Conservation (phyloP, 768 basidiomycete genomes). For the Pholiota conissans region DNA sequence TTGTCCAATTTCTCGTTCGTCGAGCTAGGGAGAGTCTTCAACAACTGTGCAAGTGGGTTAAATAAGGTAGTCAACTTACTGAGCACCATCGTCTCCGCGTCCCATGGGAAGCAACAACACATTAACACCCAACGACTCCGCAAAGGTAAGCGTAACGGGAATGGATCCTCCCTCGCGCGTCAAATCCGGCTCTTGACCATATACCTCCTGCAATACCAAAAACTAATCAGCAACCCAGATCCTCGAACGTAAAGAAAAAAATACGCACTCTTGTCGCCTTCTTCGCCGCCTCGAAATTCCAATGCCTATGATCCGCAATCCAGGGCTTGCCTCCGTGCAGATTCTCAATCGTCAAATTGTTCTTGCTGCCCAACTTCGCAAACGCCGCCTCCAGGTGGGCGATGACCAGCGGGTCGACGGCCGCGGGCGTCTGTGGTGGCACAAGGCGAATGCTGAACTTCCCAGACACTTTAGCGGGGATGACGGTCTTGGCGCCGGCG, state of each 20-base stretch:
- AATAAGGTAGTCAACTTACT: constrained; percentile 58
- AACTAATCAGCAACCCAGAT: not conserved
- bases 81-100: constrained; percentile 91
- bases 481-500: constrained; percentile 87
- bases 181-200: constrained; percentile 74
- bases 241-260: not conserved
- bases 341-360: constrained; percentile 68
- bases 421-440: constrained; percentile 82
- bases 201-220: constrained; percentile 43
- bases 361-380: constrained; percentile 83
- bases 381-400: constrained; percentile 78
- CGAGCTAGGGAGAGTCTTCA: constrained; percentile 46
- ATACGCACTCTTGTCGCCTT: constrained; percentile 73
- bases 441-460: constrained; percentile 96
- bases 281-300: constrained; percentile 90
- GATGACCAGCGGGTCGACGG: constrained; percentile 68
- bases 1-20: constrained; percentile 95
- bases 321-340: constrained; percentile 88
- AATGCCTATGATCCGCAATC: constrained; percentile 83
- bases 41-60: not conserved
- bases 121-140: constrained; percentile 83
- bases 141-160: constrained; percentile 92
- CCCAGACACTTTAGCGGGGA: constrained; percentile 84
- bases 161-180: constrained; percentile 95
- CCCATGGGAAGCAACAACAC: constrained; percentile 92